A percentile compares a stretch with the other conserved stretches of the same genome.
These are phyloP conservation scores for Lactarius pseudohatsudake DNA, from an alignment of 768 basidiomycete genomes.

Conservation along the genomic window DNA sequence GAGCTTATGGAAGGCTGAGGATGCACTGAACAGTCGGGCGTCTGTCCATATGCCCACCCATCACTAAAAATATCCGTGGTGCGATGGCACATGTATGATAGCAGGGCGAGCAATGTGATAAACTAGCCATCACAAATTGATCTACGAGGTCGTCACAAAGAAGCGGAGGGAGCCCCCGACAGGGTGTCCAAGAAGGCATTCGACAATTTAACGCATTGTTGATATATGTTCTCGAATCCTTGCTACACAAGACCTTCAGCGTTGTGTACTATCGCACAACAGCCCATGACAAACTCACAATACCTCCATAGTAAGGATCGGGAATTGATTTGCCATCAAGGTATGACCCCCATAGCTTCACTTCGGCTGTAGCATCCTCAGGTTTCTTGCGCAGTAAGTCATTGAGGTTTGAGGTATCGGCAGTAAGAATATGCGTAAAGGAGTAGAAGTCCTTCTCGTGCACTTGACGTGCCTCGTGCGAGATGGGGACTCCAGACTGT, in stretches of 20 bases:
- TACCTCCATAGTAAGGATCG: conserved; percentile 84
- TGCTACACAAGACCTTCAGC: conserved; percentile 42
- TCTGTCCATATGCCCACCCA: conserved; percentile 86
- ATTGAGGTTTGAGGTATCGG: conserved; percentile 74
- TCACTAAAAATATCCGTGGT: conserved; percentile 40
- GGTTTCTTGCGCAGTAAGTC: conserved; percentile 54
- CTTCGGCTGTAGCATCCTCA: conserved; percentile 53
- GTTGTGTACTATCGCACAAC: conserved; percentile 1
- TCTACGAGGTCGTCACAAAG: conserved; percentile 7
- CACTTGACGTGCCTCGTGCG: conserved; percentile 67
- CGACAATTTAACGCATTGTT: conserved; percentile 71
- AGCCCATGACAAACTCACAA: conserved; percentile 41
- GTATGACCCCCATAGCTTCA: conserved; percentile 82
- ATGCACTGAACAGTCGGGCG: conserved; percentile 76
- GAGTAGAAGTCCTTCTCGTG: conserved; percentile 59
- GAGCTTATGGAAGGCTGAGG: conserved; percentile 88
- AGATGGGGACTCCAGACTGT: conserved; percentile 72
- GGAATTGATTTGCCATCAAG: conserved; percentile 66
- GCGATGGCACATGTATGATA: neutral
- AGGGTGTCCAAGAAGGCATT: conserved; percentile 79
- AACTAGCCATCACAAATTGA: neutral
- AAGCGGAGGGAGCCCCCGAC: conserved; percentile 33
- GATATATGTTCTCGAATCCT: conserved; percentile 76
- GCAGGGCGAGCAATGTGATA: neutral
- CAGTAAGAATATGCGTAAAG: conserved; percentile 85